phyloP scores from a whole-genome alignment of 345 rosid species.

The Eutrema japonicum region DNA sequence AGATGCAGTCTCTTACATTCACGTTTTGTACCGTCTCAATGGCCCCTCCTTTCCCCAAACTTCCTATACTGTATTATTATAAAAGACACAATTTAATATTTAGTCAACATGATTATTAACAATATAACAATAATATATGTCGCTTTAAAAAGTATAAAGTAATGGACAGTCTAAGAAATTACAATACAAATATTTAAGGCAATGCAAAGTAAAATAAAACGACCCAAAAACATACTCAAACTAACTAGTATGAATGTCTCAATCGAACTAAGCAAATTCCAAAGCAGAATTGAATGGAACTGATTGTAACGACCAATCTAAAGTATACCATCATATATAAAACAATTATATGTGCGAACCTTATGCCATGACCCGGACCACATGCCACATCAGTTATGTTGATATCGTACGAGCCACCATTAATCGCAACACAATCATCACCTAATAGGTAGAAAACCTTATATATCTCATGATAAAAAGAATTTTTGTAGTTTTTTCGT shows the following conservation, averaged over 20 bases:
- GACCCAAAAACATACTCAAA: too few species aligned
- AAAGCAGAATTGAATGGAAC: too few species aligned
- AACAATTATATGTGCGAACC: constrained; percentile 25
- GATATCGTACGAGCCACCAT: constrained; percentile 27
- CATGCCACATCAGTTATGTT: constrained; percentile 50
- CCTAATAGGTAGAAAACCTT: constrained; percentile 14
- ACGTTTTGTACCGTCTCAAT: constrained; percentile 27
- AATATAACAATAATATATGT: too few species aligned
- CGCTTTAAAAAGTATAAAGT: not conserved
- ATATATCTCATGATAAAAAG: not conserved
- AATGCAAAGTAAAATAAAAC: too few species aligned
- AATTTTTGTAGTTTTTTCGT: not conserved
- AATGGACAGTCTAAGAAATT: too few species aligned
- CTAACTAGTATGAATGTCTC: too few species aligned
- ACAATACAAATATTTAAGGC: too few species aligned
- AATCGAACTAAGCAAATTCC: too few species aligned
- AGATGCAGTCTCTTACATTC: constrained; percentile 15
- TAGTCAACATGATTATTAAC: too few species aligned
- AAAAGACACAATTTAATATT: not conserved
- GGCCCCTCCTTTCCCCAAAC: constrained; percentile 22
- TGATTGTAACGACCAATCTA: too few species aligned
- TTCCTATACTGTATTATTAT: constrained; percentile 25
- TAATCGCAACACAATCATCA: constrained; percentile 38
- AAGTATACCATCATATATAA: not conserved
- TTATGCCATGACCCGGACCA: constrained; percentile 77